Base-by-base conservation (phyloP, 805 yeast genomes). In the Pichia occidentalis region DNA sequence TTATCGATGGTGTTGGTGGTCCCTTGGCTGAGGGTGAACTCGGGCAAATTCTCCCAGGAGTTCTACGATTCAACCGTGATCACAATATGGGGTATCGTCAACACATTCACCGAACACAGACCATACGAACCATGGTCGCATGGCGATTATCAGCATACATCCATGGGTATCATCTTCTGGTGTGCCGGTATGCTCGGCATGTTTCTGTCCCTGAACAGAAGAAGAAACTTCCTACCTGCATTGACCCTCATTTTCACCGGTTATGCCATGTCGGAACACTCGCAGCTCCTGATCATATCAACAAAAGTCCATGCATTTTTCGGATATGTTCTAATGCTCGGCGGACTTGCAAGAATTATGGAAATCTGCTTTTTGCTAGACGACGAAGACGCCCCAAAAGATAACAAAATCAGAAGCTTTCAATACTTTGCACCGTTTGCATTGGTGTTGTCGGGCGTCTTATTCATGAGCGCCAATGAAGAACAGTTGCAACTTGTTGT, bases 121-220 rank as follows among this genome's bases (percentile, higher is more conserved):
- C 62, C 61, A 11, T 90, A 97, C 97, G 92, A 87, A 55, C 75
- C 67, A 7, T 90, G 97, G 97, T 71, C 75, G 29, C 94, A 84
- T 67, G 92, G 95, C 8, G 97, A 87, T 59, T 85, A 81, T 57
- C 96, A 88, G 63, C 97, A 88, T 59, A 88, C 97, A 0, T 75
- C 92, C 16, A 86, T 90, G 95, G 97, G 97, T 1, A 83, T 90
- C 40, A 71, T 90, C 22, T 90, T 97, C 95, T 87, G 96, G 94
- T 75, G 85, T 35, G 94, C 95, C 39, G 97, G 97, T 7, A 63
- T 87, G 47, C 60, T 87, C 19, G 97, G 97, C 1, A 68, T 90
- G 43, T 83, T 73, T 60, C 61, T 88, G 40, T 73, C 94, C 2
- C 65, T 85, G 53, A 74, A 75, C 36, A 77, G 81, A 32, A 65